These are phyloP conservation scores for Pulveroboletus sp. DNA, from an alignment of 768 basidiomycete genomes.

Conservation along the genomic window DNA sequence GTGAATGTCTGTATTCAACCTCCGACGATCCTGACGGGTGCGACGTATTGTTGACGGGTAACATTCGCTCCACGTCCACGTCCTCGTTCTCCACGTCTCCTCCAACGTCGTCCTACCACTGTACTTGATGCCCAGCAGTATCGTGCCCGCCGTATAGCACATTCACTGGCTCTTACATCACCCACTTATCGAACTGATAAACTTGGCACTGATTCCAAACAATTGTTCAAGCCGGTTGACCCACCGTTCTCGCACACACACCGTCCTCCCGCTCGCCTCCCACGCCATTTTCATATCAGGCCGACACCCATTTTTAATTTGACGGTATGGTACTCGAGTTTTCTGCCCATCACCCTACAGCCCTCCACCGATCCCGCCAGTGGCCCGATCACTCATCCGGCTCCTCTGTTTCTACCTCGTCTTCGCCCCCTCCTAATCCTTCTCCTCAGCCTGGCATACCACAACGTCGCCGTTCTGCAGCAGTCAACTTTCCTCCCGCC, in stretches of 20 bases:
- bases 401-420: conserved; percentile 25
- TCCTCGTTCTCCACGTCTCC: conserved; percentile 5
- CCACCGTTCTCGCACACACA: conserved; percentile 4
- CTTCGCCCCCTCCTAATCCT: conserved; percentile 30
- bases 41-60: conserved; percentile 4
- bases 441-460: conserved; percentile 25
- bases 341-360: conserved; percentile 25
- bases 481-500: conserved; percentile 57
- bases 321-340: conserved; percentile 28
- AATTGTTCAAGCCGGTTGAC: conserved; percentile 1
- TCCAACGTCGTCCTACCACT: conserved; percentile 1
- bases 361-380: conserved; percentile 30
- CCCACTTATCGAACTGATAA: conserved; percentile 11
- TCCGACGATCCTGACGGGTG: conserved; percentile 22
- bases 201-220: conserved; percentile 14
- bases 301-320: neutral
- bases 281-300: neutral
- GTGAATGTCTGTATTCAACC: conserved; percentile 22
- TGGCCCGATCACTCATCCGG: conserved; percentile 28
- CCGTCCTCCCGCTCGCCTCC: neutral
- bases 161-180: neutral
- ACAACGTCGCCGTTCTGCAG: conserved; percentile 67
- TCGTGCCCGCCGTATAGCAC: conserved; percentile 11
- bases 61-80: conserved; percentile 10
- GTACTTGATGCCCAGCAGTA: conserved; percentile 9